Evolutionary conservation across 2,329 filamentous ascomycete species (phyloP).

Genomic region (Septoria petroselini): DNA sequence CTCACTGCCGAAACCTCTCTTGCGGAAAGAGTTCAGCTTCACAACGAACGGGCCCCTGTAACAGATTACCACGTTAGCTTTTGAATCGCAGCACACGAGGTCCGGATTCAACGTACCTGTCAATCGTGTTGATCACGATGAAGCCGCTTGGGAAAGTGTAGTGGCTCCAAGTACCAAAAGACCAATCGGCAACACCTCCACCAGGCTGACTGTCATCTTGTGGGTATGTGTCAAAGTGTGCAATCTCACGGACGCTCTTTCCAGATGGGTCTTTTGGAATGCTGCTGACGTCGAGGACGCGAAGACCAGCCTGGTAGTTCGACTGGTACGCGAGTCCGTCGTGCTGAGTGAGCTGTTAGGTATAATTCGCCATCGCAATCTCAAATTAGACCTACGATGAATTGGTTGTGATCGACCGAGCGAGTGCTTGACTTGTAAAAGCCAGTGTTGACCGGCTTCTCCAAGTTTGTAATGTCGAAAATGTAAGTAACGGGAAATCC

Average conservation of each 20-base stretch:
- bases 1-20: slow-evolving; percentile 21
- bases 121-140: slow-evolving; percentile 54
- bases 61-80: no score
- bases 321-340: slow-evolving; percentile 40
- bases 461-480: slow-evolving; percentile 49
- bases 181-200: slow-evolving; percentile 40
- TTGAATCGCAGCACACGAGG: no score
- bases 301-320: slow-evolving; percentile 42
- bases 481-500: slow-evolving; percentile 45
- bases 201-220: slow-evolving; percentile 46
- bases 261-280: slow-evolving; percentile 47
- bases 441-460: slow-evolving; percentile 43
- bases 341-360: slow-evolving; percentile 12
- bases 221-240: slow-evolving; percentile 52
- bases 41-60: slow-evolving; percentile 46
- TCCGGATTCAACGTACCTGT: slow-evolving; percentile 34
- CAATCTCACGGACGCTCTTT: slow-evolving; percentile 46
- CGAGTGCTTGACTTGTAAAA: slow-evolving; percentile 39
- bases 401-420: slow-evolving; percentile 46
- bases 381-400: slow-evolving; percentile 28
- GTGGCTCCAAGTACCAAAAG: slow-evolving; percentile 48
- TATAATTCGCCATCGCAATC: no score
- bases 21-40: slow-evolving; percentile 35
- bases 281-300: slow-evolving; percentile 39
- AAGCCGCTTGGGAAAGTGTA: slow-evolving; percentile 52